A percentile compares a stretch with the other conserved stretches of the same genome.
phyloP scores from a whole-genome alignment of 2,329 filamentous ascomycete genomes.

The Sclerotinia borealis region DNA sequence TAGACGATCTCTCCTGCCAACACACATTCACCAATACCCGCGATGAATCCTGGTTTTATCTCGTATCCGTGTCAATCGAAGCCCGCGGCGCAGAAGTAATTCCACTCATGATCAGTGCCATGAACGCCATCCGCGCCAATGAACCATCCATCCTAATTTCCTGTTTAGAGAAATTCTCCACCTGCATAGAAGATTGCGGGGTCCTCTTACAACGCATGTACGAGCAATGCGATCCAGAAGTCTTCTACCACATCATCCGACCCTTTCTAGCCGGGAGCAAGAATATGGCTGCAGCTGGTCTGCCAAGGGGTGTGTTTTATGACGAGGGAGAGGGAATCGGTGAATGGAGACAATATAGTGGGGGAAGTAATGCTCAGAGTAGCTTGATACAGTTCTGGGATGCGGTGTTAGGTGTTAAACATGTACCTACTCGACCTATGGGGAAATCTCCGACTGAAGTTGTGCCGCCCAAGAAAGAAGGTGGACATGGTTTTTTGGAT shows the following conservation, averaged over 20 bases:
- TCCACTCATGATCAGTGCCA: constrained; percentile 69
- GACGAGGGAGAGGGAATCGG: constrained; percentile 63
- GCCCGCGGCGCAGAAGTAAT: constrained; percentile 70
- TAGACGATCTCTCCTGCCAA: constrained; percentile 65
- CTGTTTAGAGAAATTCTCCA: constrained; percentile 59
- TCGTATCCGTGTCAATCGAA: constrained; percentile 87
- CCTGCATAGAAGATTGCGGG: constrained; percentile 63
- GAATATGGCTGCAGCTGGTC: constrained; percentile 80
- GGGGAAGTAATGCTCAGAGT: constrained; percentile 89
- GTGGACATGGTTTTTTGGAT: constrained; percentile 20
- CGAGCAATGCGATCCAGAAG: constrained; percentile 76
- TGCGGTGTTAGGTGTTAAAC: constrained; percentile 76
- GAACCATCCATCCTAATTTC: constrained; percentile 55
- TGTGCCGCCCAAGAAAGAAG: constrained; percentile 17
- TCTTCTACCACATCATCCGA: constrained; percentile 84
- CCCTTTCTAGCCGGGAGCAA: constrained; percentile 87
- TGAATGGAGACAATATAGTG: constrained; percentile 71
- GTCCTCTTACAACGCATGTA: constrained; percentile 74
- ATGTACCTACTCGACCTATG: constrained; percentile 39
- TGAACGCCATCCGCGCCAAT: constrained; percentile 57
- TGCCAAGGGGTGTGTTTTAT: constrained; percentile 79
- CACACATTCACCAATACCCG: constrained; percentile 82
- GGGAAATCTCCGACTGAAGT: constrained; percentile 27
- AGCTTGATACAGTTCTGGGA: constrained; percentile 93
- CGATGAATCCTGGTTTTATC: constrained; percentile 93